Base-by-base conservation (phyloP, 805 yeast genomes). In the Zygosaccharomyces bailii region DNA sequence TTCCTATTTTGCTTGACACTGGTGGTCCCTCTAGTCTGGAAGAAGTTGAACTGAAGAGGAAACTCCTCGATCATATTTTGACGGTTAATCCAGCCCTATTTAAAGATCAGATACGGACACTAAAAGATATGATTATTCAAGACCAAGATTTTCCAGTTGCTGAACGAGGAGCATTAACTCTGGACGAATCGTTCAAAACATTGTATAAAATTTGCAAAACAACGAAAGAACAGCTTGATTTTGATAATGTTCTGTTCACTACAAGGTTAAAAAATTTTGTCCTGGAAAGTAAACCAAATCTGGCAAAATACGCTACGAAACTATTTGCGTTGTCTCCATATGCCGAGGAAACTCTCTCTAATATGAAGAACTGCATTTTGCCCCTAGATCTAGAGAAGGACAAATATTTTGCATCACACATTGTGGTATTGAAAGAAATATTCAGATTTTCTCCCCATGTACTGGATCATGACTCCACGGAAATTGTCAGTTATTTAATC, bases 271-370 rank as follows among this genome's bases (percentile, higher is more conserved):
- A 70, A 34, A 59, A 64, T 1, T 63, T 82, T 20, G 76, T 84
- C 0, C 50, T 67, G 0, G 52, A 56, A 1, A 91, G 91, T 0
- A 63, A 75, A 2, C 78, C 86, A 1, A 33, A 55, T 7, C 87
- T 82, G 53, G 82, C 91, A 0, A 79, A 73, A 54, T 85, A 81
- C 57, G 74, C 90, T 0, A 66, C 79, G 6, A 80, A 78, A 56
- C 65, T 85, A 5, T 49, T 86, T 5, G 72, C 79, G 2, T 66
- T 78, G n/a, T 63, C 73, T 2, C 61, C 70, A 2, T 65, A 65
- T 39, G 72, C 72, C 19, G 77, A 74, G 14, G 57, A 65, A 2
- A 61, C 68, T 8, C 58, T 72, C 4, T 59, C 68, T 1, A 62
- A 67, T 13, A 63, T 80, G 4, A 65, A 74, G 25, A 61, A 63